These are phyloP conservation scores for Acacia crassicarpa DNA, from an alignment of 306 rosid species.

Conservation along the genomic window DNA sequence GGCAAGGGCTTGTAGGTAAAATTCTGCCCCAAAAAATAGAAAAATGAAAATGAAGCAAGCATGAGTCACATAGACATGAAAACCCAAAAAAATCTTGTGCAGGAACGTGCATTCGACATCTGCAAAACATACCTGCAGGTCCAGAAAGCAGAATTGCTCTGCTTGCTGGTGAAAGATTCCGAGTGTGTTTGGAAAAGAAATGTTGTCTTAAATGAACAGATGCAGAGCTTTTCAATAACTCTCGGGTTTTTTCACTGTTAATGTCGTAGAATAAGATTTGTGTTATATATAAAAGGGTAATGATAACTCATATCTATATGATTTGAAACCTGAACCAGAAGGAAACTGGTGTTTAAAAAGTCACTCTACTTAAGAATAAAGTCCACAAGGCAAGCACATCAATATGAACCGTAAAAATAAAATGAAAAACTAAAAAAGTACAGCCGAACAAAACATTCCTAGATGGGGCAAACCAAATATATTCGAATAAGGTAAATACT, in stretches of 20 bases:
- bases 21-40: neutral
- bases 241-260: slow-evolving; percentile 67
- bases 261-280: neutral
- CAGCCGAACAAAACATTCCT: neutral
- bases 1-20: neutral
- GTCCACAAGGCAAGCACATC: neutral
- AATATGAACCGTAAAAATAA: slow-evolving; percentile 3
- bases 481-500: neutral
- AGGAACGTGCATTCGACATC: neutral
- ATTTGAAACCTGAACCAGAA: neutral
- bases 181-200: slow-evolving; percentile 67
- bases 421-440: neutral
- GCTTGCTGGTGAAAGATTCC: slow-evolving; percentile 92
- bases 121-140: slow-evolving; percentile 62
- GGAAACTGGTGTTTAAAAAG: neutral
- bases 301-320: neutral
- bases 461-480: neutral
- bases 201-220: slow-evolving; percentile 72
- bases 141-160: slow-evolving; percentile 88
- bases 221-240: slow-evolving; percentile 74
- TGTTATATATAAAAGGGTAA: slow-evolving; percentile 3
- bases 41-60: neutral
- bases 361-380: neutral
- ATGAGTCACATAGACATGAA: slow-evolving; percentile 24
- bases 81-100: neutral